A percentile compares a stretch with the other conserved stretches of the same genome.
These are phyloP conservation scores for Cymodocea nodosa DNA, from an alignment of 116 monocot genomes.

Conservation along the genomic window DNA sequence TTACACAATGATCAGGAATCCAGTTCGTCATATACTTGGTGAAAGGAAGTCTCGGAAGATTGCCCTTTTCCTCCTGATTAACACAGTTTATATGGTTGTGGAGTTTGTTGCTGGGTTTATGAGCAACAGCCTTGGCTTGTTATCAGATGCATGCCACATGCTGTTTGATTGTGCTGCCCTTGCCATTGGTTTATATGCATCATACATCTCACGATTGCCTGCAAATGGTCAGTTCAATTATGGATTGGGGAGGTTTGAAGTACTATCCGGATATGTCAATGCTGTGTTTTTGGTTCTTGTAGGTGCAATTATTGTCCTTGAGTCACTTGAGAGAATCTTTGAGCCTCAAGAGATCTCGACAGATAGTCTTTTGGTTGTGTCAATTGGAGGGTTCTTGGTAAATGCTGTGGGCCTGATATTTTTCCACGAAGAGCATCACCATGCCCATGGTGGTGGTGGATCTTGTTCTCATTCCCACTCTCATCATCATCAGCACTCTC, in stretches of 20 bases:
- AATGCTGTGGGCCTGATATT: slow-evolving; percentile 79
- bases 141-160: slow-evolving; percentile 99
- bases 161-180: slow-evolving; percentile 93
- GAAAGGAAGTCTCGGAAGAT: slow-evolving; percentile 90
- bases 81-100: slow-evolving; percentile 80
- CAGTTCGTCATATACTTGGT: slow-evolving; percentile 58
- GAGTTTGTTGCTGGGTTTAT: slow-evolving; percentile 86
- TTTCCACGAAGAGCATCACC: slow-evolving; percentile 99
- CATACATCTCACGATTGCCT: slow-evolving; percentile 70
- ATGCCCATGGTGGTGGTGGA: slow-evolving; percentile 69
- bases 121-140: slow-evolving; percentile 94
- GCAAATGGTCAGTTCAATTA: slow-evolving; percentile 78
- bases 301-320: slow-evolving; percentile 79
- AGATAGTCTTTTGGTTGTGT: slow-evolving; percentile 68
- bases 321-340: slow-evolving; percentile 86
- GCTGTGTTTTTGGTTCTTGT: slow-evolving; percentile 92
- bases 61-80: slow-evolving; percentile 76
- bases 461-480: slow-evolving; percentile 69
- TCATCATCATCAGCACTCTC: slow-evolving; percentile 15
- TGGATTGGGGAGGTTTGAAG: slow-evolving; percentile 87
- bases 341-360: slow-evolving; percentile 94
- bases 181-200: slow-evolving; percentile 87
- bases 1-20: slow-evolving; percentile 36
- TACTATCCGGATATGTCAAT: slow-evolving; percentile 90
- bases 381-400: slow-evolving; percentile 78